Evolutionary conservation across 441 rosid genomes (phyloP), one percentile per base, ranked within the genome.

Genomic region (Biscutella laevigata): DNA sequence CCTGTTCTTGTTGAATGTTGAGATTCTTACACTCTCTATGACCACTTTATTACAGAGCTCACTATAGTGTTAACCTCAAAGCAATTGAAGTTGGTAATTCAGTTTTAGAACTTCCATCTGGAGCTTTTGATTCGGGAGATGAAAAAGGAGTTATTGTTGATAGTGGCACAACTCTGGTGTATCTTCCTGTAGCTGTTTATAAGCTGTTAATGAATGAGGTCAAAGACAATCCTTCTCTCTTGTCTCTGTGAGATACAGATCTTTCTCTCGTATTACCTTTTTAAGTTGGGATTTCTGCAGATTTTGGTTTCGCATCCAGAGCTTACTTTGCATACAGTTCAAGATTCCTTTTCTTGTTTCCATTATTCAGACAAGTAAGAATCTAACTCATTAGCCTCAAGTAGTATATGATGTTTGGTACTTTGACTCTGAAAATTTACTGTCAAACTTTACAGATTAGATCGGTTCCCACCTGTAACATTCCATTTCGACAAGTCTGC

Each of bases 121-220:
- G 74, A 71, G 30, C 64, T 20, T 77, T 83, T 66, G 80, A 70
- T 36, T 30, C 66, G 14, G 84, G 82, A 61, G 80, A 73, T 33
- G 68, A 35, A 21, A 82, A 50, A 55, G 94, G 84, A 71, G 75
- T 95, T n/a, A 83, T 91, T 67, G 66, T 91, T 25, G 98, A 88
- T 52, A 85, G 96, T 61, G 98, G 98, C 57, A 91, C 98, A 41
- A 85, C 96, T 52, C 66, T 91, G 71, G 84, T 90, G 52, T 91
- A 85, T 75, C 81, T 91, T 62, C 96, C 98, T 3, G 58, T 53
- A 4, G 53, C 36, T 22, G 73, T 87, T 41, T 88, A 64, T 65
- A 64, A 78, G 15, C 53, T 79, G 26, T 2, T 91, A 61, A 53
- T 83, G 76, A 41, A 4, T 33, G 53, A 70, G 82, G 90, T 83